Evolutionary conservation across 371 early-diverging fungal genomes (phyloP).

Genomic region (Rhizomucor miehei): DNA sequence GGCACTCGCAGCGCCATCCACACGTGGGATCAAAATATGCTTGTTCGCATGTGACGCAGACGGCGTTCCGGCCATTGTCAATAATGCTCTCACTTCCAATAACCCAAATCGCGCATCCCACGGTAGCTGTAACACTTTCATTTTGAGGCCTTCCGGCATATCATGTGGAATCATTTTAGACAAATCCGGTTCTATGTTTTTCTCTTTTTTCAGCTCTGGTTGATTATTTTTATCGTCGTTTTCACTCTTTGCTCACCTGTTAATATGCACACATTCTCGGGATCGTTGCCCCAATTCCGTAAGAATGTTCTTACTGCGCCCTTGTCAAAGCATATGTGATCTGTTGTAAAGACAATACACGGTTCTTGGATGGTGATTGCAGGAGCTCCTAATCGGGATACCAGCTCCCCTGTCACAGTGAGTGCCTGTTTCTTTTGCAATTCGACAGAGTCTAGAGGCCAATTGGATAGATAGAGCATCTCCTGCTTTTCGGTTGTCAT

Average conservation of each 20-base stretch:
- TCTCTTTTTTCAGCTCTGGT: neutral
- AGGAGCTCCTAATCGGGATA: conserved; percentile 31
- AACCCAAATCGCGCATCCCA: conserved; percentile 21
- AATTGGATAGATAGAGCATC: conserved; percentile 52
- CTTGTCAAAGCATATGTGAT: conserved; percentile 25
- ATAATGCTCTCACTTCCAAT: conserved; percentile 9
- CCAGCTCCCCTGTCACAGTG: conserved; percentile 35
- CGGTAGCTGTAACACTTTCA: conserved; percentile 20
- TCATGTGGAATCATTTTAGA: conserved; percentile 6
- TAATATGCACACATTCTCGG: conserved; percentile 25
- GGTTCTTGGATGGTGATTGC: conserved; percentile 33
- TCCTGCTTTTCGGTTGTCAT: conserved; percentile 63
- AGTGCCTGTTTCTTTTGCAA: conserved; percentile 43
- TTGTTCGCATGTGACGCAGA: no score
- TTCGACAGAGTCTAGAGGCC: conserved; percentile 55
- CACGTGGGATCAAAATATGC: no score
- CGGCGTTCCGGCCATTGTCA: conserved; percentile 15
- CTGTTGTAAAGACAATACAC: conserved; percentile 66
- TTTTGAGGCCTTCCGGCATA: conserved; percentile 13
- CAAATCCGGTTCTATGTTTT: conserved; percentile 19
- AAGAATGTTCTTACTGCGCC: conserved; percentile 35
- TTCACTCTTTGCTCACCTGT: conserved; percentile 36
- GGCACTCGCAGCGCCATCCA: no score
- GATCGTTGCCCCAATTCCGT: conserved; percentile 25
- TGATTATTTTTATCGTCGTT: no score